Evolutionary conservation across 2,329 filamentous ascomycete species (phyloP), one percentile per base, ranked within the genome.

Genomic region (Colletotrichum tabaci): DNA sequence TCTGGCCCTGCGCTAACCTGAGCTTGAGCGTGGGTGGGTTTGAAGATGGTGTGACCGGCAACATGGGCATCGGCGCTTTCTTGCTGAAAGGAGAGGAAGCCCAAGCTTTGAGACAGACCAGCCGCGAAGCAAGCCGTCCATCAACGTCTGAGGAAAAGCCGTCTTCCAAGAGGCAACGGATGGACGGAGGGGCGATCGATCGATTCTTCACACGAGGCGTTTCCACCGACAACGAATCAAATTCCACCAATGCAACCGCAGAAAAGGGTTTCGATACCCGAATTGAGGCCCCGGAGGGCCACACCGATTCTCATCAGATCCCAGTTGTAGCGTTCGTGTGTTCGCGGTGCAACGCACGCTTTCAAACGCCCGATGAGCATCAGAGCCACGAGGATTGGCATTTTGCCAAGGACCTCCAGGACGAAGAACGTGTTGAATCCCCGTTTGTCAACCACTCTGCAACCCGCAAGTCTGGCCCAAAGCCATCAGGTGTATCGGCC

Each of bases 321-420:
- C 77, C 79, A 76, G 80, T 81, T 74, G 79, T 77, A 47, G 77
- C 82, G 53, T 82, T 85, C 76, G 76, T 81, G 50, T 97, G 94
- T 80, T 79, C 84, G 61, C 89, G 90, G 73, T 98, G 95, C 80
- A 86, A 88, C 71, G 86, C 88, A 76, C 79, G 80, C n/a, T 84
- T 96, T 44, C 84, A 87, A 15, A 84, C 86, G 49, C 78, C 84
- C 35, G 89, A 92, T 67, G 87, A 88, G 75, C 79, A 90, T 57
- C 88, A 91, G 74, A 95, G 93, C 82, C 96, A 99, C 80, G 87
- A 92, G 65, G 96, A 99, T 80, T 98, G 95, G 92, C 96, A 99
- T 82, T 92, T 98, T 82, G 96, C 96, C 56, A 94, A 93, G 82
- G 93, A 96, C 76, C 86, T 99, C 40, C 92, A 95, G 74, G 88